Conservation (phyloP, 2,329 filamentous ascomycete genomes). For the Daldinia sp. region DNA sequence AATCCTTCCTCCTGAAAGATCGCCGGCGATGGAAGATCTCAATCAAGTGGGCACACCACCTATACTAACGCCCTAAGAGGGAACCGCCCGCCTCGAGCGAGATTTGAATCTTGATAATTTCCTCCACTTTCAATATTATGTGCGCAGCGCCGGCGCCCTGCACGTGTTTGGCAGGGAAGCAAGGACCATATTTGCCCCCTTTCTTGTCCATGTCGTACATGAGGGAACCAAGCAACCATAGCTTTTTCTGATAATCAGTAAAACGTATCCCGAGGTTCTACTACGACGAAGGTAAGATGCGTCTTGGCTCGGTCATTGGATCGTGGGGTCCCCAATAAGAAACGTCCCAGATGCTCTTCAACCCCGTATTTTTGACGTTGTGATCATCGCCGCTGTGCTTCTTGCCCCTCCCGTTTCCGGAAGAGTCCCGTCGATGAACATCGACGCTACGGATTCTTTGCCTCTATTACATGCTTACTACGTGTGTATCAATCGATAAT, state of each 20-base stretch:
- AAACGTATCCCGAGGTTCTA: slow-evolving; percentile 30
- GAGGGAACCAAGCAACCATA: slow-evolving; percentile 1
- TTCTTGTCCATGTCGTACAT: slow-evolving; percentile 28
- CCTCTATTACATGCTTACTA: slow-evolving; percentile 27
- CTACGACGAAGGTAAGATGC: slow-evolving; percentile 26
- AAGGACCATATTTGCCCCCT: slow-evolving; percentile 29
- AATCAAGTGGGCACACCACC: slow-evolving; percentile 41
- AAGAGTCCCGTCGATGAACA: slow-evolving; percentile 26
- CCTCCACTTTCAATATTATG: slow-evolving; percentile 27
- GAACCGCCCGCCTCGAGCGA: slow-evolving; percentile 14
- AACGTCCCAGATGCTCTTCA: slow-evolving; percentile 17
- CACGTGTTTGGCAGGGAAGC: slow-evolving; percentile 29
- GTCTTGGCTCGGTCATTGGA: slow-evolving; percentile 37
- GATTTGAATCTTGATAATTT: slow-evolving; percentile 38
- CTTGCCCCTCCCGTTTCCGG: slow-evolving; percentile 39
- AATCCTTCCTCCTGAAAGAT: slow-evolving; percentile 37
- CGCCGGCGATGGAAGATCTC: slow-evolving; percentile 41
- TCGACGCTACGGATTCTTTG: slow-evolving; percentile 18
- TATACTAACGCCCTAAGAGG: slow-evolving; percentile 22
- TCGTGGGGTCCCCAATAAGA: slow-evolving; percentile 39
- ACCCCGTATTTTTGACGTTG: slow-evolving; percentile 36
- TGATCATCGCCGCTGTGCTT: slow-evolving; percentile 30
- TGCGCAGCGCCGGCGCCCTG: slow-evolving; percentile 25
- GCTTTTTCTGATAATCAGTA: slow-evolving; percentile 23
- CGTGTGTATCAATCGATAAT: slow-evolving; percentile 15